phyloP scores from a whole-genome alignment of 176 grass and related monocot genomes.

The Bromus sterilis region DNA sequence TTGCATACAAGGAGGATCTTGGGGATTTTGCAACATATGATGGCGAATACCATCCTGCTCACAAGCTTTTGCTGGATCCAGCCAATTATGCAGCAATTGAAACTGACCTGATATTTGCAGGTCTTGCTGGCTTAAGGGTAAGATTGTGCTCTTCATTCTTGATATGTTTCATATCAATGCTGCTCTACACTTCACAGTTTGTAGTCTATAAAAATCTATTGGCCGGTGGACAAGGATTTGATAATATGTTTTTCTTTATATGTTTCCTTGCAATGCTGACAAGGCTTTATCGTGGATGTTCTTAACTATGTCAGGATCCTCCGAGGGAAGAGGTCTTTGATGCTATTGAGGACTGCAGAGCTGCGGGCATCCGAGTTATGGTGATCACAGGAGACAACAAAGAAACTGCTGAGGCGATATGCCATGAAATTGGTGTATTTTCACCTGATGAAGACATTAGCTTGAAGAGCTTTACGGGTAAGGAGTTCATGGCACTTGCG shows the following conservation, averaged over 20 bases:
- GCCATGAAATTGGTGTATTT: conserved; percentile 89
- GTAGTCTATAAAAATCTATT: neutral
- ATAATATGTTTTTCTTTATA: neutral
- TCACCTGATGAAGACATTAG: conserved; percentile 63
- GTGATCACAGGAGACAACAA: conserved; percentile 99
- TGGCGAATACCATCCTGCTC: conserved; percentile 92
- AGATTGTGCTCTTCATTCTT: neutral
- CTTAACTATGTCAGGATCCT: conserved; percentile 72
- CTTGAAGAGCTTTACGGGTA: conserved; percentile 79
- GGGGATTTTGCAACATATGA: conserved; percentile 79
- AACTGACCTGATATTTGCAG: conserved; percentile 68
- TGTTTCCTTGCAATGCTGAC: neutral
- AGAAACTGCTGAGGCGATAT: conserved; percentile 98
- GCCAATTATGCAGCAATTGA: conserved; percentile 85
- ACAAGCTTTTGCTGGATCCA: conserved; percentile 89
- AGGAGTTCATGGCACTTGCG: conserved; percentile 67
- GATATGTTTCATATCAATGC: neutral
- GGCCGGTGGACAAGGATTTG: neutral
- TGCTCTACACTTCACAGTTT: neutral
- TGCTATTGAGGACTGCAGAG: conserved; percentile 97
- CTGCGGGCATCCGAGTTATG: conserved; percentile 92
- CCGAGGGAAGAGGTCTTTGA: conserved; percentile 85
- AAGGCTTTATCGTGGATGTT: neutral
- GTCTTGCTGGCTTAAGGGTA: conserved; percentile 85
- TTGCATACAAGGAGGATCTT: conserved; percentile 87